These are phyloP conservation scores for Backusella morwellensis DNA, from an alignment of 192 early-diverging fungal genomes.

Conservation along the genomic window DNA sequence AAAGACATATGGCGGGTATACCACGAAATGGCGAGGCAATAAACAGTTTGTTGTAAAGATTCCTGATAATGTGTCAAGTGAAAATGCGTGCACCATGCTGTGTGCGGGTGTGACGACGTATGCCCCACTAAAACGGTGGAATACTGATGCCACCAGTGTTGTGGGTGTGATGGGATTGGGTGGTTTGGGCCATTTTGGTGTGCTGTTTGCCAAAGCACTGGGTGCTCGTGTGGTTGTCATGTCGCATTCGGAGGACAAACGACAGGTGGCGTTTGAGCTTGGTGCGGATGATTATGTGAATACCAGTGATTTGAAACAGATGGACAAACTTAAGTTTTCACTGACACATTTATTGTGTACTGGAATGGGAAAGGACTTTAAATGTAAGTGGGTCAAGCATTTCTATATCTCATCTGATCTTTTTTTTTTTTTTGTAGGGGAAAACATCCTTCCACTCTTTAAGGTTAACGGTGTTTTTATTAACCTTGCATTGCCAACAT, in stretches of 20 bases:
- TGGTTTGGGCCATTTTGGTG: conserved; percentile 57
- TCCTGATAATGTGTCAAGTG: conserved; percentile 42
- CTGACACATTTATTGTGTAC: conserved; percentile 32
- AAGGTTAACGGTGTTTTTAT: not conserved
- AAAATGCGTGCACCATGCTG: conserved; percentile 64
- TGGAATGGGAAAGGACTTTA: not conserved
- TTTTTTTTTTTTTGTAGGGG: not conserved
- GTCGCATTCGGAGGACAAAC: conserved; percentile 53
- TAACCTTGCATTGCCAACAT: not conserved
- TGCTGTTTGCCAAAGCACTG: conserved; percentile 48
- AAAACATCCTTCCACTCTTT: not conserved
- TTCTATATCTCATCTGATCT: too few relatives aligned
- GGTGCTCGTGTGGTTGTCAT: conserved; percentile 55
- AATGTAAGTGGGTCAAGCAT: not conserved
- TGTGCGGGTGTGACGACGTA: conserved; percentile 73
- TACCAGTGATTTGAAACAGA: not conserved
- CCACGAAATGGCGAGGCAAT: conserved; percentile 40
- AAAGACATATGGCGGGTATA: conserved; percentile 38
- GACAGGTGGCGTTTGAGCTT: conserved; percentile 51
- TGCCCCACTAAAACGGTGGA: not conserved
- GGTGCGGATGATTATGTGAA: conserved; percentile 44
- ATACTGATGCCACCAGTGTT: conserved; percentile 32
- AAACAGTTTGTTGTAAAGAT: conserved; percentile 58
- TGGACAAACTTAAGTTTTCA: not conserved
- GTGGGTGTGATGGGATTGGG: not conserved